A percentile compares a stretch with the other conserved stretches of the same genome.
Conservation (phyloP, 305 asterid genomes). For the Nicotiana rustica region DNA sequence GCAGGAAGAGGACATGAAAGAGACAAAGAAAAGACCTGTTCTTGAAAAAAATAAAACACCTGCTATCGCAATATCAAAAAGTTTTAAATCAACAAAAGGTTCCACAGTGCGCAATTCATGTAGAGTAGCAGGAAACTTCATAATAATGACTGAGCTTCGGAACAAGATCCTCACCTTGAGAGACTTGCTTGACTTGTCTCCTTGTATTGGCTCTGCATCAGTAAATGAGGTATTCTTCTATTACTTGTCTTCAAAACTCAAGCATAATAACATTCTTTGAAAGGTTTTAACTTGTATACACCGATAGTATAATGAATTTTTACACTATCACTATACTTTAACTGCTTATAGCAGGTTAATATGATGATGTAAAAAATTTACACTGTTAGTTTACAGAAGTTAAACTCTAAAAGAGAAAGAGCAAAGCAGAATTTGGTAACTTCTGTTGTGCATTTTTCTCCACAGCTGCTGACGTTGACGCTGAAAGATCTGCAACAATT, state of each 20-base stretch:
- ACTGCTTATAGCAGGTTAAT: not conserved
- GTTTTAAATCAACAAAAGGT: slow-evolving; percentile 38
- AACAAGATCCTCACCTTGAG: slow-evolving; percentile 72
- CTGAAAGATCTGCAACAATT: slow-evolving; percentile 65
- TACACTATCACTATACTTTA: not conserved
- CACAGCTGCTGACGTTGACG: slow-evolving; percentile 73
- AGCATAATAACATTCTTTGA: not conserved
- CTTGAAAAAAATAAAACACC: slow-evolving; percentile 14
- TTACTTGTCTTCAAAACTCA: not conserved
- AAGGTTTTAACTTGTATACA: not conserved
- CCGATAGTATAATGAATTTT: slow-evolving; percentile 5
- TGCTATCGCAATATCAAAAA: slow-evolving; percentile 43
- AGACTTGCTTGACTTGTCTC: slow-evolving; percentile 85
- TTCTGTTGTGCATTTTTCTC: slow-evolving; percentile 14
- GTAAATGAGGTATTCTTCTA: slow-evolving; percentile 60
- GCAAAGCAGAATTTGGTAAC: slow-evolving; percentile 25
- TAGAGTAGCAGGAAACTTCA: slow-evolving; percentile 57
- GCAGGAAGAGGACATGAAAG: slow-evolving; percentile 55
- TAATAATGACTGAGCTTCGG: slow-evolving; percentile 60
- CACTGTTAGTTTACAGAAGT: not conserved
- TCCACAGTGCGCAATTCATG: slow-evolving; percentile 47
- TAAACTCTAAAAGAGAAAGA: not conserved
- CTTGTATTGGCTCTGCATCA: slow-evolving; percentile 68
- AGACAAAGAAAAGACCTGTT: slow-evolving; percentile 40
- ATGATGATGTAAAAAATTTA: not conserved